These are phyloP conservation scores for Elsinoe fawcettii DNA, from an alignment of 2,329 filamentous ascomycete genomes.

Conservation along the genomic window DNA sequence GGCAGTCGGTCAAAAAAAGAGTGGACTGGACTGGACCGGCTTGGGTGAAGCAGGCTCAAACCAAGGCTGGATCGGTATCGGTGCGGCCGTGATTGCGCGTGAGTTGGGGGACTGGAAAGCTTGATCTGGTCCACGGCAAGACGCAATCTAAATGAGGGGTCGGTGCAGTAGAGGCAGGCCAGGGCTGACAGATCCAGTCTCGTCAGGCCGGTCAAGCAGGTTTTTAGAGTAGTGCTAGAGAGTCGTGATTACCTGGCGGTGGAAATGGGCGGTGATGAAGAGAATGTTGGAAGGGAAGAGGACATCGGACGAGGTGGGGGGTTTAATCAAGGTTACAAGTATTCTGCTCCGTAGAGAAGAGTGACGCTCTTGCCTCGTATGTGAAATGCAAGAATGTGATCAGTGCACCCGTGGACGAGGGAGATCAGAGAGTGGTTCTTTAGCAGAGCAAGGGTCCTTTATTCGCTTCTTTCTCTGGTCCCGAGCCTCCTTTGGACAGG, in stretches of 20 bases:
- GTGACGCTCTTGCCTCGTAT: not conserved
- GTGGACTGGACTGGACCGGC: not conserved
- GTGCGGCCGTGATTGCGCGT: constrained; percentile 2
- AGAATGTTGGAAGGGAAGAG: not conserved
- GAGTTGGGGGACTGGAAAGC: constrained; percentile 1
- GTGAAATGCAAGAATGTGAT: not conserved
- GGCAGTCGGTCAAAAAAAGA: not conserved
- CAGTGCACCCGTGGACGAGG: not conserved
- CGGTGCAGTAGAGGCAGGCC: not conserved
- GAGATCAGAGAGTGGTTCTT: not conserved
- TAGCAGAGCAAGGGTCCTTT: not conserved
- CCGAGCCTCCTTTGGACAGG: not conserved
- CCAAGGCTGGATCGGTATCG: constrained; percentile 11
- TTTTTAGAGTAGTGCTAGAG: not conserved
- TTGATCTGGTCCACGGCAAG: not conserved
- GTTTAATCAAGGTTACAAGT: no score
- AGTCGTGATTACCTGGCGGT: no score
- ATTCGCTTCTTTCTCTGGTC: not conserved
- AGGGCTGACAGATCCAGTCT: constrained; percentile 7
- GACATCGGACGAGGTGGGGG: not conserved
- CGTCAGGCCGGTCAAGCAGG: constrained; percentile 5
- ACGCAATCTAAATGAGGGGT: constrained; percentile 14
- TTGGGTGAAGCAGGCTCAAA: constrained; percentile 4
- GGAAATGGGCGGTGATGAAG: not conserved
- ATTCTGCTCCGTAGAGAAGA: not conserved